Conservation (phyloP, 345 rosid species). For the Limnanthes douglasii region DNA sequence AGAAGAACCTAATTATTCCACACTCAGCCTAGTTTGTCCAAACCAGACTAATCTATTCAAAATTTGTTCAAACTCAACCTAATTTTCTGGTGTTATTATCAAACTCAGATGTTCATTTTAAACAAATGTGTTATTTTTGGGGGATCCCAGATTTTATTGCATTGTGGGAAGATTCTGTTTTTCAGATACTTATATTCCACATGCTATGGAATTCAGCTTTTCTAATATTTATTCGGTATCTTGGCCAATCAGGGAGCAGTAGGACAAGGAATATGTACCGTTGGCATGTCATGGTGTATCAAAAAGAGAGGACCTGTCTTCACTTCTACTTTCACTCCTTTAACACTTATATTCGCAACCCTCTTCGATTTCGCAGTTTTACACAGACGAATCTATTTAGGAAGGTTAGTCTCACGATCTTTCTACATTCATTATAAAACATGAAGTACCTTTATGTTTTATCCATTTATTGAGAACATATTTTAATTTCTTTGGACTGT, state of each 20-base stretch:
- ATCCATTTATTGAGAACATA: background rate
- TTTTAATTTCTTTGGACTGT: background rate
- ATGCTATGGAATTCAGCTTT: no score
- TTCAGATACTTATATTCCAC: background rate
- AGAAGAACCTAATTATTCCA: no score
- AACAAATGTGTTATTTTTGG: no score
- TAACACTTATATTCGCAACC: slow-evolving; percentile 19
- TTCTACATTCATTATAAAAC: background rate
- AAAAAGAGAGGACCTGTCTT: slow-evolving; percentile 19
- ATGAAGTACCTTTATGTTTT: background rate
- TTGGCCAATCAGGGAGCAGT: slow-evolving; percentile 21
- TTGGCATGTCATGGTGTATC: slow-evolving; percentile 22
- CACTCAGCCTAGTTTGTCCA: no score
- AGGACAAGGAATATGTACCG: slow-evolving; percentile 23
- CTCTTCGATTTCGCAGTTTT: slow-evolving; percentile 16
- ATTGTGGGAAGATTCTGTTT: background rate
- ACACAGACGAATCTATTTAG: slow-evolving; percentile 14
- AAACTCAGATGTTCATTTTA: background rate
- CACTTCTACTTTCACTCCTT: slow-evolving; percentile 20
- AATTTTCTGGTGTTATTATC: background rate
- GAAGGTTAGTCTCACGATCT: slow-evolving; percentile 9
- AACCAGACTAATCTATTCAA: no score
- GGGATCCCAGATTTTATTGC: no score
- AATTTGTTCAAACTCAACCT: background rate
- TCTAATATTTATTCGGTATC: no score